Evolutionary conservation across 768 basidiomycete species (phyloP).

Genomic region (Tulasnella sp.): DNA sequence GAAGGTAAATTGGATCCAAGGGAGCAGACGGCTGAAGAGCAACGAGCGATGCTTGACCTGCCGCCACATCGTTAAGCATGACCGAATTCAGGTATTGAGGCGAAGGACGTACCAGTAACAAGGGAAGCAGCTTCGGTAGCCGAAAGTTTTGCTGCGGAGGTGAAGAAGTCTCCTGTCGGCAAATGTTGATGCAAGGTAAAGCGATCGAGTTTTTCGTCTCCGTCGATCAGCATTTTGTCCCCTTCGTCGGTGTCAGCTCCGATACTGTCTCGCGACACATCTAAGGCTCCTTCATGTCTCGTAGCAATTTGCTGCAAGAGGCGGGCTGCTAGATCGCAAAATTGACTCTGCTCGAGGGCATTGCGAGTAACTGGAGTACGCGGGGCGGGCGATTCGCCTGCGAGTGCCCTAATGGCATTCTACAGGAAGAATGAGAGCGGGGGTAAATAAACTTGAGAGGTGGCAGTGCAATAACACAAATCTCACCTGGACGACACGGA

Average conservation of each 20-base stretch:
- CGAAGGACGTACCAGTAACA: slow-evolving; percentile 7
- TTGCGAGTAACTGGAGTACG: slow-evolving; percentile 52
- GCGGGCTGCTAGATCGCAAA: slow-evolving; percentile 61
- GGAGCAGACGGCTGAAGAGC: slow-evolving; percentile 47
- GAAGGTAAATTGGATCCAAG: slow-evolving; percentile 29
- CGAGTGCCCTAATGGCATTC: slow-evolving; percentile 55
- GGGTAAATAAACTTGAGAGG: not conserved
- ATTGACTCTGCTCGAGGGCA: slow-evolving; percentile 57
- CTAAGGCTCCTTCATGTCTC: slow-evolving; percentile 34
- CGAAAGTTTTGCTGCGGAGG: slow-evolving; percentile 36
- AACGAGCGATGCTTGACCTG: slow-evolving; percentile 49
- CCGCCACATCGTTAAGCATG: slow-evolving; percentile 14
- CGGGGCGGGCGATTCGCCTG: slow-evolving; percentile 55
- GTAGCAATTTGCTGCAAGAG: slow-evolving; percentile 61
- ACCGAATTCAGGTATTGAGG: not conserved
- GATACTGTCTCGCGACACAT: slow-evolving; percentile 26
- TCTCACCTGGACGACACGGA: slow-evolving; percentile 47
- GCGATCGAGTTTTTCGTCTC: slow-evolving; percentile 24
- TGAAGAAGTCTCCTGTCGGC: slow-evolving; percentile 68
- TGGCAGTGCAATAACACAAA: slow-evolving; percentile 10
- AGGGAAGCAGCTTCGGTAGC: slow-evolving; percentile 1
- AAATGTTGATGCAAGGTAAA: slow-evolving; percentile 74
- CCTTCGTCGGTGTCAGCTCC: slow-evolving; percentile 25
- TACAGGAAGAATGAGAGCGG: slow-evolving; percentile 19
- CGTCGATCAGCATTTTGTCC: slow-evolving; percentile 16